phyloP scores from a whole-genome alignment of 306 rosid species.

The Oemleria cerasiformis region DNA sequence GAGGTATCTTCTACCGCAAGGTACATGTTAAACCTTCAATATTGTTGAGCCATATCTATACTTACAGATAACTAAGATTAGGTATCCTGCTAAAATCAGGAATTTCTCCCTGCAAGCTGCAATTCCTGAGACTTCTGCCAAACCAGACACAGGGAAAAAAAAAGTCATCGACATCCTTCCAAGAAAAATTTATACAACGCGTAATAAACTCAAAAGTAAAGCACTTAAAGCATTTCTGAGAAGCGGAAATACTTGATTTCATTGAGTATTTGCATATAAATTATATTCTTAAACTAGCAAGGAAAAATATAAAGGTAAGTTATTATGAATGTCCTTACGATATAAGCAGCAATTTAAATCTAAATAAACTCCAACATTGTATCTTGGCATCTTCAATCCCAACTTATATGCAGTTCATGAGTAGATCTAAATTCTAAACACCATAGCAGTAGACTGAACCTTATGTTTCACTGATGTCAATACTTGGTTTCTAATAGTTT shows the following conservation, averaged over 20 bases:
- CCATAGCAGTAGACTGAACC: no score
- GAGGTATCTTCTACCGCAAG: no score
- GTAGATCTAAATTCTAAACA: no score
- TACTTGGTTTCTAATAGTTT: no score
- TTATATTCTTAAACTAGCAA: background rate
- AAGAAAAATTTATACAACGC: background rate
- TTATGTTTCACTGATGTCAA: no score
- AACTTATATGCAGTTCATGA: no score
- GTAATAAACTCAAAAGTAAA: background rate
- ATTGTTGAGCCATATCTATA: constrained; percentile 15
- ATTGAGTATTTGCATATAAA: background rate
- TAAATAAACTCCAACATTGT: no score
- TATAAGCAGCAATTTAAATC: no score
- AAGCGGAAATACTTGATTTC: background rate
- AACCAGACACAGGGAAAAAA: constrained; percentile 16
- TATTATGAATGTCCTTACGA: no score
- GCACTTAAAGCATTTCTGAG: background rate
- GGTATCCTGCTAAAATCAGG: constrained; percentile 62
- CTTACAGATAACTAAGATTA: constrained; percentile 73
- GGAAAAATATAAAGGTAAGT: no score
- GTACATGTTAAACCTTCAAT: background rate
- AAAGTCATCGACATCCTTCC: background rate
- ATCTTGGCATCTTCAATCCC: no score
- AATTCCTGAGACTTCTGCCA: constrained; percentile 86
- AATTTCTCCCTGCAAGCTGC: constrained; percentile 74